A percentile compares a stretch with the other conserved stretches of the same genome.
These are phyloP conservation scores for Pneumocystis carinii DNA, from an alignment of 1,139 yeast genomes.

Conservation along the genomic window DNA sequence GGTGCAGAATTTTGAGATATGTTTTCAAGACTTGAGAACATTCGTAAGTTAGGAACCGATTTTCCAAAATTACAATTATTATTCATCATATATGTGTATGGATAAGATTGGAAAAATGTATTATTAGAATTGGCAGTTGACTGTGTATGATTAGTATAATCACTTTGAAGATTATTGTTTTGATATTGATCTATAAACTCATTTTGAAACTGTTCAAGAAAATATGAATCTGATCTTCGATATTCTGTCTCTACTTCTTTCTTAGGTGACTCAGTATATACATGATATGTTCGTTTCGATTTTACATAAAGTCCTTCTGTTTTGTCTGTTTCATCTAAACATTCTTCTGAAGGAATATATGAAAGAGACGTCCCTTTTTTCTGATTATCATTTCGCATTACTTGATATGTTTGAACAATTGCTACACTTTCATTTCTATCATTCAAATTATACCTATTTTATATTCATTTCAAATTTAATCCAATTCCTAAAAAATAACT, in stretches of 20 bases:
- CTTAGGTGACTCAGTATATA: background rate
- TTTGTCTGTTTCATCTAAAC: constrained; percentile 9
- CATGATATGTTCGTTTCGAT: constrained; percentile 9
- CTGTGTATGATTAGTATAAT: too few relatives aligned
- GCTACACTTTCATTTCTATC: constrained; percentile 7
- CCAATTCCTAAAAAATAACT: too few relatives aligned
- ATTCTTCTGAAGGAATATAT: constrained; percentile 4
- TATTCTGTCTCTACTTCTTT: background rate
- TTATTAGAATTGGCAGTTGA: too few relatives aligned
- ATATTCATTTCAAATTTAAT: background rate
- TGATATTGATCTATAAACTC: too few relatives aligned
- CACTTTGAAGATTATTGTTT: too few relatives aligned
- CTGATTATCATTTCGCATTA: constrained; percentile 4
- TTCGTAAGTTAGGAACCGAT: too few relatives aligned
- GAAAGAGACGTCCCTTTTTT: background rate
- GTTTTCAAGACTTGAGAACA: too few relatives aligned
- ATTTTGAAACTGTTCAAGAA: too few relatives aligned
- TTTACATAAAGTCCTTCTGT: constrained; percentile 9
- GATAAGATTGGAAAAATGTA: too few relatives aligned
- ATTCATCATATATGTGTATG: too few relatives aligned
- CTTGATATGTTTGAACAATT: constrained; percentile 9
- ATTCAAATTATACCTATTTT: constrained; percentile 4
- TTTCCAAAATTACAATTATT: too few relatives aligned
- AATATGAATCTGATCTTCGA: background rate
- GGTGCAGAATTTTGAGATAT: too few relatives aligned